A percentile compares a stretch with the other conserved stretches of the same genome.
Conservation (phyloP, 176 grass and related monocot genomes). For the Alloteropsis semialata region DNA sequence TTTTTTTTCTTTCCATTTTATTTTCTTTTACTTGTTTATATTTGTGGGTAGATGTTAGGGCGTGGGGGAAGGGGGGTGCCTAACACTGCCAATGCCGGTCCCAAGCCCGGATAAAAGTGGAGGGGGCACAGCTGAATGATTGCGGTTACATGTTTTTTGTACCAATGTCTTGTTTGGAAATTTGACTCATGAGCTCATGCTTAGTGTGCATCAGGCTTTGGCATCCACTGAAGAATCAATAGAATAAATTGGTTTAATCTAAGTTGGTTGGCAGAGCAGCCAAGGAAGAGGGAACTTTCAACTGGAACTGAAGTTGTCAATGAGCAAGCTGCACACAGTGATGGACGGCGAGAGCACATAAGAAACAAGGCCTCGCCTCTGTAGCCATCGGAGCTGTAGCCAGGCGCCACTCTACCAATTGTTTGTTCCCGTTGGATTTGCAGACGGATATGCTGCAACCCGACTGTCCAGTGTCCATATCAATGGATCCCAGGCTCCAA, state of each 20-base stretch:
- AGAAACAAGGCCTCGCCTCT: not conserved
- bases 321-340: not conserved
- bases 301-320: not conserved
- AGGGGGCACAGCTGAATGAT: not conserved
- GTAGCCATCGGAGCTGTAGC: not conserved
- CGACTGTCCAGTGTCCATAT: not conserved
- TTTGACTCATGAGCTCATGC: not conserved
- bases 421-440: not conserved
- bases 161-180: not conserved
- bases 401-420: not conserved
- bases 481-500: not conserved
- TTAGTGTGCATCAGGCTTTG: not conserved
- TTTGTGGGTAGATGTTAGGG: not conserved
- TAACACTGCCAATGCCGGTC: constrained; percentile 52
- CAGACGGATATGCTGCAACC: not conserved
- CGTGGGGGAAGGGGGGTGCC: not conserved
- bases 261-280: not conserved
- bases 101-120: constrained; percentile 54
- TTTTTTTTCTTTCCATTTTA: not conserved
- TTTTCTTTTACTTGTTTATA: not conserved
- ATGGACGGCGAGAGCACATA: not conserved
- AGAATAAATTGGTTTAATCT: not conserved
- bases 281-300: not conserved
- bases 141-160: not conserved
- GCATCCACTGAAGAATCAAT: not conserved